Percentiles rank a stretch among this genome's conserved stretches.
phyloP scores from a whole-genome alignment of 345 rosid genomes.

The Populus simonii region DNA sequence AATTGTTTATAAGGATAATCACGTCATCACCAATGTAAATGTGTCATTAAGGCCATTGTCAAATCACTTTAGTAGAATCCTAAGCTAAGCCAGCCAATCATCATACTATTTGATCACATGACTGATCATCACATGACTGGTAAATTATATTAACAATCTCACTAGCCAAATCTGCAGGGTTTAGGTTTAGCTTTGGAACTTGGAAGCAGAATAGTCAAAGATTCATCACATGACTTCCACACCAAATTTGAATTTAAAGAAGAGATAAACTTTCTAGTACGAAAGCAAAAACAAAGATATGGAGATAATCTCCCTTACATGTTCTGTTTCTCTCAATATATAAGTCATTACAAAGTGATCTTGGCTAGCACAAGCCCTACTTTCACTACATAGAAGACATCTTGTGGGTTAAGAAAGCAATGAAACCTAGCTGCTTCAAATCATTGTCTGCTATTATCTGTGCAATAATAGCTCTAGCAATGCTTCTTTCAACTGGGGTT shows the following conservation, averaged over 20 bases:
- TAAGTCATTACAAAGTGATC: background rate
- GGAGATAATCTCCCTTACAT: no score
- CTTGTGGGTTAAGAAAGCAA: background rate
- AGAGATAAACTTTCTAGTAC: no score
- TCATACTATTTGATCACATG: background rate
- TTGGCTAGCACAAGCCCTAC: background rate
- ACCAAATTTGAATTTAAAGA: background rate
- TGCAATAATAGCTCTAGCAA: background rate
- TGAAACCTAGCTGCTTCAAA: background rate
- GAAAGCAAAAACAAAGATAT: no score
- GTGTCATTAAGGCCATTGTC: background rate
- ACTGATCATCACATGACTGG: background rate
- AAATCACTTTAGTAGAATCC: background rate
- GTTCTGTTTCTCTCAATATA: no score
- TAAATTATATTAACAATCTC: background rate
- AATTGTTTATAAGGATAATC: background rate
- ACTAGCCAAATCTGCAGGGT: background rate
- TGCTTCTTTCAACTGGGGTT: background rate
- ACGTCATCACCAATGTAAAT: background rate
- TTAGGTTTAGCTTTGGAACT: constrained; percentile 1
- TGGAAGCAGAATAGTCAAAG: constrained; percentile 9
- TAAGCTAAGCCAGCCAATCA: constrained; percentile 2
- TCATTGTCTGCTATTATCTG: background rate
- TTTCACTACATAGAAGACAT: background rate
- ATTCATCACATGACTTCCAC: background rate